phyloP scores from a whole-genome alignment of 2,329 filamentous ascomycete species.

The Escovopsis sp. region DNA sequence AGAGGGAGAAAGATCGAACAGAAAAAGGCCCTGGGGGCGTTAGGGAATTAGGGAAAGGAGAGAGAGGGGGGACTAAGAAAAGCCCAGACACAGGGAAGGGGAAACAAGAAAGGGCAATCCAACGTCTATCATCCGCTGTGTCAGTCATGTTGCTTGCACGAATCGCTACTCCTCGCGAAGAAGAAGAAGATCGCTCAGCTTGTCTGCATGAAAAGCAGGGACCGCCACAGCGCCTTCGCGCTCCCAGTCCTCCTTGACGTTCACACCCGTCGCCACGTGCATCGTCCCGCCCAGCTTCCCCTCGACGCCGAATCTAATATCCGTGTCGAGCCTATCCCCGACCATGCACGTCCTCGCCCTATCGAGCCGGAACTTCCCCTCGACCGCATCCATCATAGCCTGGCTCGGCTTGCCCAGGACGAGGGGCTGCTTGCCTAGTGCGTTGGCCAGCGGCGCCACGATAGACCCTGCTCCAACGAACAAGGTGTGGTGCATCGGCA shows the following conservation, averaged over 20 bases:
- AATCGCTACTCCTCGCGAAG: too few relatives aligned
- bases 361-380: slow-evolving; percentile 87
- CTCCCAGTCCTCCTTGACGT: slow-evolving; percentile 69
- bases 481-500: slow-evolving; percentile 66
- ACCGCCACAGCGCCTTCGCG: slow-evolving; percentile 51
- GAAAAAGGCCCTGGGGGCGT: too few relatives aligned
- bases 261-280: slow-evolving; percentile 80
- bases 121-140: too few relatives aligned
- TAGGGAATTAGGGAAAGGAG: too few relatives aligned
- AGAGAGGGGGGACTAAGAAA: too few relatives aligned
- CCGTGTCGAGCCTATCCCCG: slow-evolving; percentile 83
- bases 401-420: slow-evolving; percentile 89
- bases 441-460: slow-evolving; percentile 61
- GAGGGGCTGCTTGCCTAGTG: slow-evolving; percentile 52
- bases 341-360: slow-evolving; percentile 83
- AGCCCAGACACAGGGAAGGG: too few relatives aligned
- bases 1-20: too few relatives aligned
- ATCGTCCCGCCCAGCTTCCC: slow-evolving; percentile 82
- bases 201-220: slow-evolving; percentile 73
- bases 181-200: slow-evolving; percentile 54
- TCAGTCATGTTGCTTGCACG: too few relatives aligned
- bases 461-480: slow-evolving; percentile 87
- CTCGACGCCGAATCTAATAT: slow-evolving; percentile 90
- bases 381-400: slow-evolving; percentile 98
- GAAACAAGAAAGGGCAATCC: too few relatives aligned